Evolutionary conservation across 139 green algal genomes (phyloP).

Genomic region (Picochlorum sp.): DNA sequence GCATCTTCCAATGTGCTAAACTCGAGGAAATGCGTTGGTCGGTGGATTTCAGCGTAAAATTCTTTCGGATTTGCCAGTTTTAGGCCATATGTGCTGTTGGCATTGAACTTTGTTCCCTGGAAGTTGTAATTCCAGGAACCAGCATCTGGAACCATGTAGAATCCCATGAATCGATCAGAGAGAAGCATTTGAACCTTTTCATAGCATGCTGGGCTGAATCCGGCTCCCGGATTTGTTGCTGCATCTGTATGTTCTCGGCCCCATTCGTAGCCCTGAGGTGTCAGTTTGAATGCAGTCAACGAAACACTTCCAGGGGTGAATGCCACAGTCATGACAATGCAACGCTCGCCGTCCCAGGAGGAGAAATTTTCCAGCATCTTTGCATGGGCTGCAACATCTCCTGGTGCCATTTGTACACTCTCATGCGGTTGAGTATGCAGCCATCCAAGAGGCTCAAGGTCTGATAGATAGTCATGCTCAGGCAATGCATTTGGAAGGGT

Average conservation of each 20-base stretch:
- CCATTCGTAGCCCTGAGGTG: slow-evolving; percentile 84
- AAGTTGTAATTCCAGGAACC: slow-evolving; percentile 99
- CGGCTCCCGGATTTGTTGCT: slow-evolving; percentile 60
- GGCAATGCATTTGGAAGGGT: slow-evolving; percentile 78
- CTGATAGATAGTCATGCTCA: slow-evolving; percentile 92
- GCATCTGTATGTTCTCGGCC: slow-evolving; percentile 80
- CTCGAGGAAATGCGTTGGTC: slow-evolving; percentile 96
- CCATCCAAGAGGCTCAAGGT: slow-evolving; percentile 98
- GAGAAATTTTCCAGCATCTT: slow-evolving; percentile 90
- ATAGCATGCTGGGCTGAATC: slow-evolving; percentile 88
- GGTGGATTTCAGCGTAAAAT: slow-evolving; percentile 88
- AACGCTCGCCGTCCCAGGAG: slow-evolving; percentile 94
- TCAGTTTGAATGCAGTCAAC: slow-evolving; percentile 97
- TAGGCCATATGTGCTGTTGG: slow-evolving; percentile 75
- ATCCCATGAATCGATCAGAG: slow-evolving; percentile 96
- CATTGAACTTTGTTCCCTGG: slow-evolving; percentile 66
- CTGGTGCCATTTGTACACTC: slow-evolving; percentile 77
- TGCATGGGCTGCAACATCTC: slow-evolving; percentile 82
- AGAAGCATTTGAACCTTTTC: slow-evolving; percentile 99
- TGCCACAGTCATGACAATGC: slow-evolving; percentile 82
- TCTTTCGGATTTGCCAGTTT: slow-evolving; percentile 83
- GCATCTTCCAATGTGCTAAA: slow-evolving; percentile 87
- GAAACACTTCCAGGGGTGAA: slow-evolving; percentile 95
- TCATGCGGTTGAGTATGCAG: slow-evolving; percentile 98
- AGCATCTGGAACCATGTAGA: slow-evolving; percentile 92